Evolutionary conservation across 768 basidiomycete genomes (phyloP).

Genomic region (Tulasnella sp.): DNA sequence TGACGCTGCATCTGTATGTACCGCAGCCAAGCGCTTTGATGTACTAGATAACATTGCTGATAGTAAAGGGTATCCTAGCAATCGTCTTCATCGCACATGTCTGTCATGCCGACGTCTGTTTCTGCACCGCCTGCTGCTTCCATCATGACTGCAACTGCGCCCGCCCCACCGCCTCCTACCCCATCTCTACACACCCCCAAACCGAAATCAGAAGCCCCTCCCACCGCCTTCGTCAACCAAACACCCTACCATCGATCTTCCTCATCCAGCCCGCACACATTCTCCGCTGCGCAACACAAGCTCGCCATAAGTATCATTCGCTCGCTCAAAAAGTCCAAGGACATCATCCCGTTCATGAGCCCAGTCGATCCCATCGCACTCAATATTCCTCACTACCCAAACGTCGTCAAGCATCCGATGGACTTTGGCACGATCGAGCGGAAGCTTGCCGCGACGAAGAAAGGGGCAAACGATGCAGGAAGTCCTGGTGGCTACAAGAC

Average conservation of each 20-base stretch:
- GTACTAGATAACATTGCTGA: constrained; percentile 42
- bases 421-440: constrained; percentile 87
- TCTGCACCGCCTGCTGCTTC: constrained; percentile 17
- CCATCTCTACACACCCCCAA: constrained; percentile 63
- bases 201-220: constrained; percentile 66
- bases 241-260: not conserved
- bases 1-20: constrained; percentile 62
- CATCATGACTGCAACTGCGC: not conserved
- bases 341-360: constrained; percentile 64
- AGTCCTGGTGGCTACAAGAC: constrained; percentile 66
- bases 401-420: constrained; percentile 85
- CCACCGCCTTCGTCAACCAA: constrained; percentile 20
- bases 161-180: constrained; percentile 30
- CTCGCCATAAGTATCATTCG: constrained; percentile 70
- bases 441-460: constrained; percentile 68
- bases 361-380: constrained; percentile 80
- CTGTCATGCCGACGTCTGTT: constrained; percentile 19
- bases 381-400: constrained; percentile 67
- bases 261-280: constrained; percentile 30
- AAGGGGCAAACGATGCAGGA: constrained; percentile 16
- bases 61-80: constrained; percentile 44
- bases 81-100: constrained; percentile 29
- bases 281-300: constrained; percentile 63
- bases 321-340: constrained; percentile 75
- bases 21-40: constrained; percentile 38